Evolutionary conservation across 306 rosid genomes (phyloP), one percentile per base, ranked within the genome.

Genomic region (Fragaria iinumae): DNA sequence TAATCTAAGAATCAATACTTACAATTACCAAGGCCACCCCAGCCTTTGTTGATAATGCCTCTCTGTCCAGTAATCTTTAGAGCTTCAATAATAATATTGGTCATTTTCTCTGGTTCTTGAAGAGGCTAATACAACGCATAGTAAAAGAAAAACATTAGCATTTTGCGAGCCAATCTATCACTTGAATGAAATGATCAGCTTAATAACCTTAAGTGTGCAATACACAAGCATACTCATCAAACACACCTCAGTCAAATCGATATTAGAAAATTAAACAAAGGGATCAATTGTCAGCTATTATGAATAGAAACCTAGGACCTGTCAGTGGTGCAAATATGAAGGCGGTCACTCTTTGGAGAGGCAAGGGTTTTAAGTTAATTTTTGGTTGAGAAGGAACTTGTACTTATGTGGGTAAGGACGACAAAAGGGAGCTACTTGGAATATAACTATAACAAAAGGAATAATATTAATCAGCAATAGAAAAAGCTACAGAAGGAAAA

Each of bases 11-110:
- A 75, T 68, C 62, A 71, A 72, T 75, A 82, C 98, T 88, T 80
- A 94, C 98, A 88, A 81, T 82, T 81, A 63, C 96, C 95, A 84
- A 91, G 97, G 81, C 96, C 97, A 67, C 97, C 98, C 98, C 98
- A 92, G 68, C 98, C 97, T 84, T 79, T 90, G 88, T 90, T 92
- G 86, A 94, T 94, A 80, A 94, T 78, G 71, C 98, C 98, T 81
- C 98, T 88, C 84, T 88, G 94, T 81, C 86, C 80, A 3, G 97
- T 94, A 67, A 67, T 84, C 76, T 94, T 89, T 77, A 94, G 88
- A 79, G 97, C 98, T 78, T 85, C 76, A 76, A 92, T 87, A 72
- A 92, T 89, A 82, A 84, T 83, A 80, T 79, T 29, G 8, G 98
- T 94, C 96, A 94, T 90, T 83, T 88, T 86, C 79, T 82, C 84